Evolutionary conservation across 1,139 yeast species (phyloP).

Genomic region (Geotrichum candidum): DNA sequence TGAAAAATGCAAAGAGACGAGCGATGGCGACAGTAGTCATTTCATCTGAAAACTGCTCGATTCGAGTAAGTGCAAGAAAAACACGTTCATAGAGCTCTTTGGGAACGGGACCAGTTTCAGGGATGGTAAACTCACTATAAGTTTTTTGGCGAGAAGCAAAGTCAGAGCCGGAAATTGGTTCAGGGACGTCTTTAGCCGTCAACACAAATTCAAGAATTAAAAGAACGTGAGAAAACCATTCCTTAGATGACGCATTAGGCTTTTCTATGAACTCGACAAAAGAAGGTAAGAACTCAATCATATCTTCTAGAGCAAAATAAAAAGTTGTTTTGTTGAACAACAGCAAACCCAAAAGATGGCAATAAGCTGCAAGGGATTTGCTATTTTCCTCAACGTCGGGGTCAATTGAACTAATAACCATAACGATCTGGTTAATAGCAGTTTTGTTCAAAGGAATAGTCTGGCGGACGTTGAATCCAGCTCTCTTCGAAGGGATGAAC

Average conservation of each 20-base stretch:
- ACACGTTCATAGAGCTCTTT: constrained; percentile 35
- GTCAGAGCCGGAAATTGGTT: constrained; percentile 12
- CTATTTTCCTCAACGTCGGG: constrained; percentile 28
- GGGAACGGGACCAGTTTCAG: constrained; percentile 28
- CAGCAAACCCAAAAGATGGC: constrained; percentile 46
- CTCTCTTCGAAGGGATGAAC: constrained; percentile 27
- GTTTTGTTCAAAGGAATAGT: constrained; percentile 21
- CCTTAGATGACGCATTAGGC: constrained; percentile 21
- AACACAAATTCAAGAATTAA: constrained; percentile 30
- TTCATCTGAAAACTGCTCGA: constrained; percentile 40
- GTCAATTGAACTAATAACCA: constrained; percentile 36
- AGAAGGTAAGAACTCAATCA: constrained; percentile 37
- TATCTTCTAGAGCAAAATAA: constrained; percentile 38
- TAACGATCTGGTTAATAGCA: constrained; percentile 37
- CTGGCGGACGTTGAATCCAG: neutral
- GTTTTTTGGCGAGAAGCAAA: constrained; percentile 2
- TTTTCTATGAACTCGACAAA: constrained; percentile 24
- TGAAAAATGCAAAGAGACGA: constrained; percentile 48
- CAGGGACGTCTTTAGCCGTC: constrained; percentile 22
- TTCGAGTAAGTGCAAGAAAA: constrained; percentile 41
- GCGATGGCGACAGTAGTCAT: constrained; percentile 48
- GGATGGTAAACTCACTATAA: constrained; percentile 4
- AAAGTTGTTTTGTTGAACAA: constrained; percentile 38
- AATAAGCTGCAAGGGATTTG: constrained; percentile 41
- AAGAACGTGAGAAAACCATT: constrained; percentile 34